Evolutionary conservation across 225 moss, liverwort and hornwort genomes (phyloP).

Genomic region (Pleurozium schreberi): DNA sequence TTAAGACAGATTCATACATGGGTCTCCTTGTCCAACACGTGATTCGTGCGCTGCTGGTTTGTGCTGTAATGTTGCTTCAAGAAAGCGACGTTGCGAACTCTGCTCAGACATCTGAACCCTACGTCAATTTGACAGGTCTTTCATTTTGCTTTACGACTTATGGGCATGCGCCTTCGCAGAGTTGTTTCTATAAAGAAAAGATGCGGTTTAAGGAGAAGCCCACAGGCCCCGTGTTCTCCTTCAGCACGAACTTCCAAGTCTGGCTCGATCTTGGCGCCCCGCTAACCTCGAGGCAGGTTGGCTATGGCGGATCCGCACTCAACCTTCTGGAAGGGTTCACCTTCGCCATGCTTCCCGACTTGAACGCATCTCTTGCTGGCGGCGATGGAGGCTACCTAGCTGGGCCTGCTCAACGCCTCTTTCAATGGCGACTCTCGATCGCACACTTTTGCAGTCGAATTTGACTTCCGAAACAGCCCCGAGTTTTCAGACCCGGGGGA

Average conservation of each 20-base stretch:
- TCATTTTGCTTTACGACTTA: fast-evolving
- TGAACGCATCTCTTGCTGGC: neutral
- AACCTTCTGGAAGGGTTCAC: neutral
- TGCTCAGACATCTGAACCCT: neutral
- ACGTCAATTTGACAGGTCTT: neutral
- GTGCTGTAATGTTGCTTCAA: neutral
- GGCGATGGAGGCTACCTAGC: neutral
- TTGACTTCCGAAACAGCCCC: neutral
- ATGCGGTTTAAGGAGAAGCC: neutral
- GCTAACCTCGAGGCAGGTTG: no score
- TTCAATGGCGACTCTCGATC: neutral
- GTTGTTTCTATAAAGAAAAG: neutral
- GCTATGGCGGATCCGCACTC: neutral
- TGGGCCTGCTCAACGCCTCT: no score
- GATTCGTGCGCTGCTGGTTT: neutral
- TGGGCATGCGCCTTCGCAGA: neutral
- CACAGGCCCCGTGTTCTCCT: neutral
- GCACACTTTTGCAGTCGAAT: neutral
- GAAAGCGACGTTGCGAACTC: no score
- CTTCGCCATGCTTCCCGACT: neutral
- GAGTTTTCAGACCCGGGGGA: neutral
- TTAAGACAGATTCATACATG: neutral
- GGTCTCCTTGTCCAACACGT: neutral
- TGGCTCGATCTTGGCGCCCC: fast-evolving
- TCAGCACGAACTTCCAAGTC: neutral